Base-by-base conservation (phyloP, 371 early-diverging fungal genomes). In the Mucor indicus region DNA sequence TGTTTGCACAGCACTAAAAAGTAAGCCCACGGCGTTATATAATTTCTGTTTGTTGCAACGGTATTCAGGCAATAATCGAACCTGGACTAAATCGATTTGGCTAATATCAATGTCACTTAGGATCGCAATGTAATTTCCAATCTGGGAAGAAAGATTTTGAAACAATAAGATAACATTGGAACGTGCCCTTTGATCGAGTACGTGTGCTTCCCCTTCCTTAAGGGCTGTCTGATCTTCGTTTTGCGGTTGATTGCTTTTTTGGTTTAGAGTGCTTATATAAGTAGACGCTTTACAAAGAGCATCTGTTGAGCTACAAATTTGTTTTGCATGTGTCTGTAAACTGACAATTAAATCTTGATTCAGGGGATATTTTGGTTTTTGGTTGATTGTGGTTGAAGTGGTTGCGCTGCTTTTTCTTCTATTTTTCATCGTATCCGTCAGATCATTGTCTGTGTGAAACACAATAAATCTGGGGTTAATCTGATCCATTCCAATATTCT, bases 11-110 rank as follows among this genome's bases (percentile, higher is more conserved):
- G 76, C 70, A 54, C 78, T 78, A 46, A 87, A 80, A 22, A 89
- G 58, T 4, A 72, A 67, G 0, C 85, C 82, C 30, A 89, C 72
- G 9, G 77, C 73, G 53, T 83, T 81, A 62, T 81, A 85, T 15
- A 89, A 55, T 1, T 63, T 45, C 42, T 85, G 66, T 42, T 86
- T 81, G n/a, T 57, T 57, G 52, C 79, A 68, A 20, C 81, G 76
- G 39, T 84, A 76, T 12, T 59, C 62, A 17, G 43, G 12, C 42
- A 64, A 35, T 16, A 63, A 64, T 5, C 52, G 59, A 1, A 48
- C 45, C 6, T 48, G 58, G 13, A 24, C 39, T 10, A 42, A 42
- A 24, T 69, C 65, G 8, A 58, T 41, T 38, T 57, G 42, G 13
- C 44, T 61, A 25, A 68, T 37, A 16, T 46, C 42, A 20, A 70